Percentiles rank a stretch among this genome's conserved stretches.
phyloP scores from a whole-genome alignment of 768 basidiomycete genomes.

The Tylopilus sp. region DNA sequence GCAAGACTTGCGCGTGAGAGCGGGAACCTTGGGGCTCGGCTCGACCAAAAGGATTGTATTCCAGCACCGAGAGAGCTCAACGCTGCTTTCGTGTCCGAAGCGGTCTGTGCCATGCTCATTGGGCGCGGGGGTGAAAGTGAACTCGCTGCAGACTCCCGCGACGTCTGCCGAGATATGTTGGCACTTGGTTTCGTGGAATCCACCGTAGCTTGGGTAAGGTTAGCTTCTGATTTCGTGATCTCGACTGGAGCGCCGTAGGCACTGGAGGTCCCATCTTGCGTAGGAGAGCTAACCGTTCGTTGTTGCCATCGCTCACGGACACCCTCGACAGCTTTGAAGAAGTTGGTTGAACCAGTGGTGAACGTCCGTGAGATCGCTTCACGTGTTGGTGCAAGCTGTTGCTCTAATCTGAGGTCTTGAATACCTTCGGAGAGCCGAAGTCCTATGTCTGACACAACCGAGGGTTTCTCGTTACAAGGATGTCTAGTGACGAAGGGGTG shows the following conservation, averaged over 20 bases:
- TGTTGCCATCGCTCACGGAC: constrained; percentile 72
- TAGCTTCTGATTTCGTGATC: constrained; percentile 30
- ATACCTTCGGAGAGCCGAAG: constrained; percentile 90
- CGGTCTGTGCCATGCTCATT: constrained; percentile 30
- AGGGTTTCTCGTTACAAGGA: constrained; percentile 89
- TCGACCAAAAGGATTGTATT: constrained; percentile 48
- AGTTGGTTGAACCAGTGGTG: constrained; percentile 67
- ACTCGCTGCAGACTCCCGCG: constrained; percentile 23
- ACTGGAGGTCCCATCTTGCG: constrained; percentile 20
- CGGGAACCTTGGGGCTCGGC: constrained; percentile 38
- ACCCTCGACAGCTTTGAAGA: constrained; percentile 89
- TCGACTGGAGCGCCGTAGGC: constrained; percentile 24
- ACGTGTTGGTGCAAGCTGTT: constrained; percentile 89
- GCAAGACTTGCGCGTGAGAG: constrained; percentile 29
- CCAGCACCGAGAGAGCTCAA: constrained; percentile 42
- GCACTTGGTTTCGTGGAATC: constrained; percentile 14
- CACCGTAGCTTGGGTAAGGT: constrained; percentile 5
- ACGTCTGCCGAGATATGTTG: constrained; percentile 21
- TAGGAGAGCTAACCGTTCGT: constrained; percentile 30
- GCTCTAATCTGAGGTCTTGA: constrained; percentile 89
- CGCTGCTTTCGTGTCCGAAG: constrained; percentile 33
- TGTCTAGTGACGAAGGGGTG: constrained; percentile 49
- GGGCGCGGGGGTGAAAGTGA: constrained; percentile 18
- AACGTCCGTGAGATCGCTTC: constrained; percentile 84
- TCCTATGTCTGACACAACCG: constrained; percentile 87